A percentile compares a stretch with the other conserved stretches of the same genome.
Evolutionary conservation across 2,329 filamentous ascomycete genomes (phyloP).

Genomic region (Akanthomyces uredinophilus): DNA sequence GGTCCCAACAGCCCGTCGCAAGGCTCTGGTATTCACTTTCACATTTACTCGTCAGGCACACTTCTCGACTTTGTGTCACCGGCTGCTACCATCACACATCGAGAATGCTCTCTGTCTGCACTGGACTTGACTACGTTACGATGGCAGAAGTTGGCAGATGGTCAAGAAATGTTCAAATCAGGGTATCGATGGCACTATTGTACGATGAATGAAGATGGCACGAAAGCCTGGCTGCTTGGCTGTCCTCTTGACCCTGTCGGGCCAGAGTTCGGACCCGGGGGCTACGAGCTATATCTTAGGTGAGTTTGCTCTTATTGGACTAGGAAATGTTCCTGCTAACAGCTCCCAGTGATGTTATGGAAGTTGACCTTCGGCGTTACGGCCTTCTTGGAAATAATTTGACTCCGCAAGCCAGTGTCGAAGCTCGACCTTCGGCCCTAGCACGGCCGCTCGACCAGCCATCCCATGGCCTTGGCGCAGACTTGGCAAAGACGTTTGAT

Average conservation of each 20-base stretch:
- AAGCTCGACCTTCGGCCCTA: conserved; percentile 45
- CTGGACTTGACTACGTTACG: conserved; percentile 80
- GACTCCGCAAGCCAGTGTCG: conserved; percentile 47
- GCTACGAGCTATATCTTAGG: conserved; percentile 82
- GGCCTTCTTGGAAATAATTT: conserved; percentile 81
- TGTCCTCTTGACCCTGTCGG: conserved; percentile 69
- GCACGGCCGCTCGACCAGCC: conserved; percentile 46
- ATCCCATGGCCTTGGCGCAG: conserved; percentile 69
- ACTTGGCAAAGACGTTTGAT: conserved; percentile 84
- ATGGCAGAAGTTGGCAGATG: conserved; percentile 94
- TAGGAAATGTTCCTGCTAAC: conserved; percentile 17
- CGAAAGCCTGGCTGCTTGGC: conserved; percentile 94
- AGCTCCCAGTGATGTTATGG: conserved; percentile 70
- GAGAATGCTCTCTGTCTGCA: conserved; percentile 85
- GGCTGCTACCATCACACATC: conserved; percentile 76
- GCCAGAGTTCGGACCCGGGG: conserved; percentile 61
- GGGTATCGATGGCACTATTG: conserved; percentile 99
- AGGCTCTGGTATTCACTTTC: conserved; percentile 88
- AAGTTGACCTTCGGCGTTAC: conserved; percentile 86
- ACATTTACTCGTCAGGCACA: conserved; percentile 88
- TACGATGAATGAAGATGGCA: conserved; percentile 89
- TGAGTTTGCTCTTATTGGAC: conserved; percentile 19
- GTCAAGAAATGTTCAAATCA: conserved; percentile 83
- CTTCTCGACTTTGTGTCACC: conserved; percentile 93
- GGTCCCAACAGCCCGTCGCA: conserved; percentile 83